phyloP scores from a whole-genome alignment of 179 eudicot genomes.

The Pouteria campechiana region DNA sequence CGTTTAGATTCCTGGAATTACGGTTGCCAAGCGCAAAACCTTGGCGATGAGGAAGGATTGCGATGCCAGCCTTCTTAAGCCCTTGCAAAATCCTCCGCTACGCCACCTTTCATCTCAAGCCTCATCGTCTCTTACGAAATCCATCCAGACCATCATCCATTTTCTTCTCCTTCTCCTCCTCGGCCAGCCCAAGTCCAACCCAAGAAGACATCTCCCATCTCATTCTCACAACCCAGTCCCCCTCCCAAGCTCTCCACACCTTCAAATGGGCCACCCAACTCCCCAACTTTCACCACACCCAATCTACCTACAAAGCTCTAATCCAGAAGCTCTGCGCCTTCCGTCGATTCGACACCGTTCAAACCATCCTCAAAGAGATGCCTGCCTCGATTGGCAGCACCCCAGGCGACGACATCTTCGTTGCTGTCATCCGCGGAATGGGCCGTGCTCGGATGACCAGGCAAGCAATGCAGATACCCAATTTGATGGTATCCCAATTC shows the following conservation, averaged over 20 bases:
- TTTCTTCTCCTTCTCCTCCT: no score
- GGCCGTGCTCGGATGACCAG: constrained; percentile 53
- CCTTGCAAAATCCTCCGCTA: no score
- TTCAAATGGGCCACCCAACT: constrained; percentile 85
- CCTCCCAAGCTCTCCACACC: constrained; percentile 59
- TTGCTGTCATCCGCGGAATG: constrained; percentile 65
- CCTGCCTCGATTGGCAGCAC: constrained; percentile 50
- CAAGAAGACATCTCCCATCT: constrained; percentile 58
- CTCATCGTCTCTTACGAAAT: no score
- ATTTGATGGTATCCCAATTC: constrained; percentile 38
- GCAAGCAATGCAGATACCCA: constrained; percentile 47
- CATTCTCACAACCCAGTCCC: constrained; percentile 52
- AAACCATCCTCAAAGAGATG: constrained; percentile 75
- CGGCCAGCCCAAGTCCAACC: constrained; percentile 34
- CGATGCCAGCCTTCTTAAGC: no score
- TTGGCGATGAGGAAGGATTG: no score
- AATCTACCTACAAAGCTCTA: constrained; percentile 66
- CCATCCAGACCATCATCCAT: no score
- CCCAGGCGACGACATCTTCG: constrained; percentile 65
- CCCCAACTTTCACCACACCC: constrained; percentile 61
- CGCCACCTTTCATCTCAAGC: no score
- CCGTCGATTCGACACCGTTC: constrained; percentile 49
- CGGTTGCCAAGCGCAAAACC: no score
- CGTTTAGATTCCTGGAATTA: no score
- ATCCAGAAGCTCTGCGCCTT: constrained; percentile 65